Evolutionary conservation across 805 yeast genomes (phyloP).

Genomic region (Wickerhamiella spandovensis): DNA sequence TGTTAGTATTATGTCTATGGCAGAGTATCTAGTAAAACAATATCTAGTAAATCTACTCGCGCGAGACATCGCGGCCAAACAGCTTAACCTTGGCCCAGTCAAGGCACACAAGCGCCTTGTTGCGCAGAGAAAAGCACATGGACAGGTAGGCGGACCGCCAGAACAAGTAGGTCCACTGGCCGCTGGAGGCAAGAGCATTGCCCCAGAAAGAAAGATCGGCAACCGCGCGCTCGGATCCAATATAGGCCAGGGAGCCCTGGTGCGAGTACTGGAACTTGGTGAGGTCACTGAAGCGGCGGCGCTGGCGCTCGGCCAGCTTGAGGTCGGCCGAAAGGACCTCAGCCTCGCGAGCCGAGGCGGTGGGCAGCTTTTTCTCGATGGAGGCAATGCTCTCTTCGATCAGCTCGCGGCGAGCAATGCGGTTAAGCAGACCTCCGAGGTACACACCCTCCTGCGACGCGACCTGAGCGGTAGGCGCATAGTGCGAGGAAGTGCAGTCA

Average conservation of each 20-base stretch:
- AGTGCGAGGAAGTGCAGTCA: constrained; percentile 81
- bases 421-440: constrained; percentile 60
- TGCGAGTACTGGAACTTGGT: constrained; percentile 66
- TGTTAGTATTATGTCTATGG: neutral
- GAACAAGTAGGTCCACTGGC: constrained; percentile 75
- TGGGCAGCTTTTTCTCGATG: constrained; percentile 24
- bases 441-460: constrained; percentile 89
- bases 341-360: constrained; percentile 4
- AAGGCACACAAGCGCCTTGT: constrained; percentile 68
- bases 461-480: constrained; percentile 95
- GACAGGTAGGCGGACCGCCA: constrained; percentile 91
- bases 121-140: constrained; percentile 83
- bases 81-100: constrained; percentile 84
- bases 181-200: constrained; percentile 70
- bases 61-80: constrained; percentile 89
- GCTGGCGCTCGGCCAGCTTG: constrained; percentile 18
- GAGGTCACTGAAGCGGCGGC: constrained; percentile 25
- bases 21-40: no score
- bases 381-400: constrained; percentile 27
- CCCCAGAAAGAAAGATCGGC: constrained; percentile 68
- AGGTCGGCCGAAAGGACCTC: constrained; percentile 9
- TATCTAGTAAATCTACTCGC: constrained; percentile 41
- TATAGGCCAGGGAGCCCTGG: constrained; percentile 88
- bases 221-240: constrained; percentile 83
- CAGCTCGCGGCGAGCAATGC: constrained; percentile 27